These are phyloP conservation scores for Phytophthora constricta DNA, from an alignment of 352 stramenopile species.

Conservation along the genomic window DNA sequence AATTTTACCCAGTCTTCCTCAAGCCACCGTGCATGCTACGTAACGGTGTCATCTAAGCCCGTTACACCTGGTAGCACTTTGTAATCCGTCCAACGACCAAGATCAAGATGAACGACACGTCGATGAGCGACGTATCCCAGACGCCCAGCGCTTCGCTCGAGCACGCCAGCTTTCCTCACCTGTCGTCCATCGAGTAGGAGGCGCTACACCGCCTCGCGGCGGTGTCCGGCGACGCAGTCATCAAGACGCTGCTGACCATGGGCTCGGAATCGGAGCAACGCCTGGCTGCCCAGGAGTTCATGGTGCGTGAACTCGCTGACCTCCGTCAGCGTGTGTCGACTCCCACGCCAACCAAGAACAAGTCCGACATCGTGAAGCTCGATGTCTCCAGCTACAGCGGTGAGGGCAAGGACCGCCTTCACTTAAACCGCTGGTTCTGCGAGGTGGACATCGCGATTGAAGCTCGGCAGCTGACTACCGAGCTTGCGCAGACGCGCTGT, in stretches of 20 bases:
- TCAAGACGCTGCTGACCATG: slow-evolving; percentile 5
- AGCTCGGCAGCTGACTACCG: slow-evolving; percentile 21
- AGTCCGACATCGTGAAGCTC: slow-evolving; percentile 33
- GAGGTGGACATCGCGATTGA: slow-evolving; percentile 25
- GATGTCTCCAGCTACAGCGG: slow-evolving; percentile 36
- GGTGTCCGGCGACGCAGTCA: slow-evolving; percentile 6
- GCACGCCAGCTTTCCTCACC: slow-evolving; percentile 5
- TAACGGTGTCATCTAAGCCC: slow-evolving; percentile 7
- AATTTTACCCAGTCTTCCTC: no score
- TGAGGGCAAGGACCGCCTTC: slow-evolving; percentile 6
- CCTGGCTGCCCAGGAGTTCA: background rate
- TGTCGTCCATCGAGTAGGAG: slow-evolving; percentile 10
- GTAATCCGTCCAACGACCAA: slow-evolving; percentile 12
- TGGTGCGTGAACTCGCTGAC: slow-evolving; percentile 22
- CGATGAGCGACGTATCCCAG: background rate
- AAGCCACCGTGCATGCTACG: no score
- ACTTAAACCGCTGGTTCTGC: slow-evolving; percentile 12
- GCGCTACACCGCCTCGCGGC: slow-evolving; percentile 11
- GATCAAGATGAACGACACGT: slow-evolving; percentile 8
- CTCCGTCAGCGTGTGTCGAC: slow-evolving; percentile 16
- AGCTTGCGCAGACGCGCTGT: slow-evolving; percentile 3
- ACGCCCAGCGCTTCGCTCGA: background rate
- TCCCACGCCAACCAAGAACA: slow-evolving; percentile 19
- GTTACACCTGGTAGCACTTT: slow-evolving; percentile 32
- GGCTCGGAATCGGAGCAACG: slow-evolving; percentile 8